Evolutionary conservation across 257 asterid species (phyloP), one percentile per base, ranked within the genome.

Genomic region (Cruciata laevipes): DNA sequence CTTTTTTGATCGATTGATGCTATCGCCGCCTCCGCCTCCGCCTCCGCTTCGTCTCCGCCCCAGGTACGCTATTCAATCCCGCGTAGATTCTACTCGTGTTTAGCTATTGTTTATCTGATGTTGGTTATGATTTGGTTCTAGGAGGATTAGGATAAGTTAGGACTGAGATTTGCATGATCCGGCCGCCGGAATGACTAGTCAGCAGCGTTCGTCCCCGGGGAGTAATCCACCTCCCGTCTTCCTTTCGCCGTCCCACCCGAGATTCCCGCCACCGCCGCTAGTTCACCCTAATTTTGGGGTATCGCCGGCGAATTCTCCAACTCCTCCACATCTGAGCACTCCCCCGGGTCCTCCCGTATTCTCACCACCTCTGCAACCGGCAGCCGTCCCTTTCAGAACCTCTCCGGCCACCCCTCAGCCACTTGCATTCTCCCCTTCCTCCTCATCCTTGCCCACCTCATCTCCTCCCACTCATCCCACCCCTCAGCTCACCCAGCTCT

Each of bases 281-380:
- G 83, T n/a, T n/a, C n/a, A n/a, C n/a, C n/a, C n/a, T n/a, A n/a
- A n/a, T n/a, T n/a, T n/a, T 83, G 95, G 89, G 44, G 74, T 89
- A 63, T 13, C 53, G 16, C 53, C 53, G 20, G 5, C 18, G 3
- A 82, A 86, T 66, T 71, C 83, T 38, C 81, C 89, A 8, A 86
- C 82, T 65, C 87, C 90, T 71, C 92, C 95, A 63, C 94, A 76
- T 51, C 69, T 90, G 81, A 90, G 95, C 85, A 93, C 96, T 47
- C 99, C 99, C n/a, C 97, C 96, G 38, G 97, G 97, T 13, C 99
- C 99, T 67, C 99, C 99, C 16, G 83, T 90, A 25, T 93, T 93
- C 72, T 90, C 97, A 4, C 88, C 97, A 1, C 99, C 97, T 0
- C 95, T 90, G 20, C 90, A 88, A 81, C 99, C 97, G 30, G 96